These are phyloP conservation scores for Rhodamnia rubescens DNA, from an alignment of 345 rosid species.

Conservation along the genomic window DNA sequence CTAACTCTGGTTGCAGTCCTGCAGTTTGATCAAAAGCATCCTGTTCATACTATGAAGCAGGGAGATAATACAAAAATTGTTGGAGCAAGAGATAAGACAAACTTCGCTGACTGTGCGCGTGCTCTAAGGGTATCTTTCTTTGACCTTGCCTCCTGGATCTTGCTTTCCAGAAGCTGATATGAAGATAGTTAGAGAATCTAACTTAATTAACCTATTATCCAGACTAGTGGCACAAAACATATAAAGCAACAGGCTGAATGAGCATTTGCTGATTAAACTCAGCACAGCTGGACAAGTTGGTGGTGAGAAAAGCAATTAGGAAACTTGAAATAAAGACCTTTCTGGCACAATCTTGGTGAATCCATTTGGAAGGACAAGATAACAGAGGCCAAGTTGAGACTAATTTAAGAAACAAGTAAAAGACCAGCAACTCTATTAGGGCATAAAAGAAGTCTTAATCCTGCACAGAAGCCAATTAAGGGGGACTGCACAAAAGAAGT, in stretches of 20 bases:
- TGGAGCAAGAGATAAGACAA: conserved; percentile 1
- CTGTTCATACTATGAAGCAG: neutral
- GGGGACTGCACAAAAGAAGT: neutral
- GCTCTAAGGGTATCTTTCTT: conserved; percentile 53
- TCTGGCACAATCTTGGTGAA: neutral
- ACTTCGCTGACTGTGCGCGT: conserved; percentile 47
- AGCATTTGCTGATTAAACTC: neutral
- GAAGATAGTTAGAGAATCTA: neutral
- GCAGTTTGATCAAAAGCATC: conserved; percentile 1
- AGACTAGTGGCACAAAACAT: neutral
- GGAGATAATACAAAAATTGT: neutral
- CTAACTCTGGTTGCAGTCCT: conserved; percentile 76
- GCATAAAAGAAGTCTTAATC: neutral
- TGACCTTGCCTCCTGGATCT: conserved; percentile 48
- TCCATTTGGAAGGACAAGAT: neutral
- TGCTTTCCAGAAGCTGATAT: conserved; percentile 42
- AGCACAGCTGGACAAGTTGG: neutral
- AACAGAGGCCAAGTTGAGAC: neutral
- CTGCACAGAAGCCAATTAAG: neutral
- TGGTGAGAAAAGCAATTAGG: neutral
- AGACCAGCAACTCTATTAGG: neutral
- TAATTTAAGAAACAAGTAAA: neutral
- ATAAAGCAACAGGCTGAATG: neutral
- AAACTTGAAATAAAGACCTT: neutral
- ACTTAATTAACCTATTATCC: neutral